Percentiles rank a stretch among this genome's conserved stretches.
These are phyloP conservation scores for Plantago elongata DNA, from an alignment of 257 asterid genomes.

Conservation along the genomic window DNA sequence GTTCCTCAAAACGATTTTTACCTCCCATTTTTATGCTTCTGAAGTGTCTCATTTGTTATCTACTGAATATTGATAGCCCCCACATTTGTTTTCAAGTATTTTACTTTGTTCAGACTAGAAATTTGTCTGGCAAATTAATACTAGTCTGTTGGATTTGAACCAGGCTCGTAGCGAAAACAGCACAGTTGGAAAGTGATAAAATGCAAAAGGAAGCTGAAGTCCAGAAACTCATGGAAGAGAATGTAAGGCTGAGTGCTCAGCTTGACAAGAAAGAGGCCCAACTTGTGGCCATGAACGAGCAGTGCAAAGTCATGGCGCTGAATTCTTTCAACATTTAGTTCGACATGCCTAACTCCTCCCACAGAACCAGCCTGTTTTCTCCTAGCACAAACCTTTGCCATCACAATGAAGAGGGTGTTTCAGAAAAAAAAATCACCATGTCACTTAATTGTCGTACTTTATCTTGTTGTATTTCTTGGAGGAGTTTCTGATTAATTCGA, in stretches of 20 bases:
- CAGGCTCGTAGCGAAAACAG: conserved; percentile 79
- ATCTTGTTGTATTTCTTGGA: conserved; percentile 22
- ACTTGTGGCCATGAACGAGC: conserved; percentile 94
- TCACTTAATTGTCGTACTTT: conserved; percentile 15
- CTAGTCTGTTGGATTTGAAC: conserved; percentile 18
- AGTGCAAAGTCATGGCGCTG: conserved; percentile 93
- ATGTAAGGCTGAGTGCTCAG: conserved; percentile 56
- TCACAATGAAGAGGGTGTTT: conserved; percentile 3
- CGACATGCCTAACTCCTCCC: conserved; percentile 9
- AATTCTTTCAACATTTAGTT: conserved; percentile 52
- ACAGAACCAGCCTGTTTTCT: background rate
- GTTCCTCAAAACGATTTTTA: too few relatives aligned
- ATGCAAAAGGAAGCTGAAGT: conserved; percentile 88
- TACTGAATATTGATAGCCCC: too few relatives aligned
- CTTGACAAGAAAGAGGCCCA: conserved; percentile 99
- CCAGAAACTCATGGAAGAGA: conserved; percentile 89
- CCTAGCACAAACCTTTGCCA: background rate
- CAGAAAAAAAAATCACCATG: background rate
- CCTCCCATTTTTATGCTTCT: too few relatives aligned
- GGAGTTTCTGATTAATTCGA: conserved; percentile 19
- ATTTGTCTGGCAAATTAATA: too few relatives aligned
- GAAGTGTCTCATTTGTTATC: too few relatives aligned
- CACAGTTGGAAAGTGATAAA: conserved; percentile 85
- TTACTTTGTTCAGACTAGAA: too few relatives aligned
- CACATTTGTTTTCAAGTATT: too few relatives aligned